Evolutionary conservation across 192 early-diverging fungal genomes (phyloP), one percentile per base, ranked within the genome.

Genomic region (Neocallimastix lanati): DNA sequence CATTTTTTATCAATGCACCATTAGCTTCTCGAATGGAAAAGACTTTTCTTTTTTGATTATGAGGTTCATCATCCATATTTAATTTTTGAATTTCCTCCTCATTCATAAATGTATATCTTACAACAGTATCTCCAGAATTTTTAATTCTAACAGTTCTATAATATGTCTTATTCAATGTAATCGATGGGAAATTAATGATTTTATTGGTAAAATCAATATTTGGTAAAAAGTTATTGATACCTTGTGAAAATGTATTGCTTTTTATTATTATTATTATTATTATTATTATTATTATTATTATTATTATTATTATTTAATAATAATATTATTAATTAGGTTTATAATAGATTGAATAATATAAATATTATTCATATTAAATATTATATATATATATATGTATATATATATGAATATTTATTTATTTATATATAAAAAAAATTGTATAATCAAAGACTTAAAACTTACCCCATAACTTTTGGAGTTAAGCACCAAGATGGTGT

Each of bases 401-500:
- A 35, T 35, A 35, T 35, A 12, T 35, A 28, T 30, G n/a, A n/a
- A n/a, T n/a, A n/a, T n/a, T n/a, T n/a, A n/a, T n/a, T n/a, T n/a
- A n/a, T n/a, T n/a, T n/a, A n/a, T n/a, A n/a, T n/a, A n/a, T n/a
- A n/a, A n/a, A n/a, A n/a, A n/a, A n/a, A n/a, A n/a, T n/a, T n/a
- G n/a, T n/a, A n/a, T n/a, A n/a, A n/a, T n/a, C n/a, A n/a, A n/a
- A n/a, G n/a, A n/a, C n/a, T n/a, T n/a, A n/a, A n/a, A n/a, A n/a
- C 81, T 76, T 82, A 88, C 87, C 88, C 88, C 58, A 86, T 83
- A 16, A 89, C 80, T 29, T 82, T 82, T 28, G 86, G 86, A 28
- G 87, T 88, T 13, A 89, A 79, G 79, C 88, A 89, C 87, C 87
- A 89, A 12, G 88, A 86, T 13, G 88, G 88, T 25, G 88, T 89